Evolutionary conservation across 768 basidiomycete genomes (phyloP), one percentile per base, ranked within the genome.

Genomic region (Podaxis mareebaensis): DNA sequence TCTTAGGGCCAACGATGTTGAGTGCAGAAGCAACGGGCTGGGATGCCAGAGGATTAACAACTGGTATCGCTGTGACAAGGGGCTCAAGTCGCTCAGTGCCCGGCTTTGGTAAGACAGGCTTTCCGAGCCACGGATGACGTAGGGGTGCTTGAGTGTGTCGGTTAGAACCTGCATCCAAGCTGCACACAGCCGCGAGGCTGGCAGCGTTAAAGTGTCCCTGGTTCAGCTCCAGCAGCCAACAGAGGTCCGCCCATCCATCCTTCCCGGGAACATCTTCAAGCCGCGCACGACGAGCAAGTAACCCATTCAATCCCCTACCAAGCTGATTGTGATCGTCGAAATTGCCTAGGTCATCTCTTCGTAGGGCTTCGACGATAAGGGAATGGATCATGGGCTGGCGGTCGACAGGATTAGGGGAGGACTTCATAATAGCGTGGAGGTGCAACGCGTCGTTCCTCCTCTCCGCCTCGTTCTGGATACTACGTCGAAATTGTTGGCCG

Each of bases 151-250:
- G 42, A 6, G 57, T 36, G 15, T 49, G 36, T 15, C 49, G 7
- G 26, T 49, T n/a, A 26, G 55, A 58, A 40, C 57, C 63, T 1
- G 24, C 36, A 39, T 64, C 63, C 20, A 71, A 39, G 28, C 60
- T 59, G n/a, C 69, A 71, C 1, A 68, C 53, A 1, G 70, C 70
- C 7, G 70, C 70, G 8, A 71, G 59, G 38, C 63, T 67, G 10
- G 70, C 65, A 13, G 68, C 70, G 53, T 71, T 71, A 42, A 71
- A 71, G 54, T 71, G 71, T 3, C 68, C 70, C 52, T 71, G 70
- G 58, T 71, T 71, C 26, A 71, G 39, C 55, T 71, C 70, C 24
- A 71, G 64, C 4, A 71, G 30, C 70, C 67, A 70, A 26, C 66
- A 64, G 11, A 71, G 61, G 38, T 71, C 70, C 7, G 61, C 62